phyloP scores from a whole-genome alignment of 2,329 filamentous ascomycete genomes.

The Sarocladium kiliense region DNA sequence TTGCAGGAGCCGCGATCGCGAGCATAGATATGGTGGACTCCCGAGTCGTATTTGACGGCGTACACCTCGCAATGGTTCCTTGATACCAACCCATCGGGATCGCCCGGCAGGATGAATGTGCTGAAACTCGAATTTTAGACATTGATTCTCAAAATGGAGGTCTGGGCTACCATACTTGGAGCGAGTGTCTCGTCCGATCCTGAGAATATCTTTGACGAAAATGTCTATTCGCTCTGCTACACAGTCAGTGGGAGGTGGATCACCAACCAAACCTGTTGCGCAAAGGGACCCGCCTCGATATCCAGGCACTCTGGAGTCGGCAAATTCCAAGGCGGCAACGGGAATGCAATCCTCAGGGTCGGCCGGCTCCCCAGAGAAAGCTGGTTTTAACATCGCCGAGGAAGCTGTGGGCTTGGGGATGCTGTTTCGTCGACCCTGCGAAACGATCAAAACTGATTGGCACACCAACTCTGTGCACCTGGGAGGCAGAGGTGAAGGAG shows the following conservation, averaged over 20 bases:
- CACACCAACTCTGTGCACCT: no score
- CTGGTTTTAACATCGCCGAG: not conserved
- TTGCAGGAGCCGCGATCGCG: slow-evolving; percentile 50
- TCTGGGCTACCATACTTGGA: slow-evolving; percentile 26
- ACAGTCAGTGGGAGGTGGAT: slow-evolving; percentile 9
- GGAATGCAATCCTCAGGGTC: not conserved
- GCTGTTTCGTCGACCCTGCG: no score
- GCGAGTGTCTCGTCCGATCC: slow-evolving; percentile 28
- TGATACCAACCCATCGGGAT: slow-evolving; percentile 37
- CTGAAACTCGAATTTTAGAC: slow-evolving; percentile 19
- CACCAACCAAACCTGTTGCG: not conserved
- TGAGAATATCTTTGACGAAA: slow-evolving; percentile 22
- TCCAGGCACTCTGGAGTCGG: not conserved
- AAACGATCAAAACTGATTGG: no score
- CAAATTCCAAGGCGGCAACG: not conserved
- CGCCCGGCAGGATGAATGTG: slow-evolving; percentile 32
- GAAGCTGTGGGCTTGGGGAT: not conserved
- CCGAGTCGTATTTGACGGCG: slow-evolving; percentile 43
- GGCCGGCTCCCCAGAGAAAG: no score
- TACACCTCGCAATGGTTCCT: slow-evolving; percentile 52
- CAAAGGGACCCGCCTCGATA: not conserved
- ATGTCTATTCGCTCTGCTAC: not conserved
- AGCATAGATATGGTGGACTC: slow-evolving; percentile 43
- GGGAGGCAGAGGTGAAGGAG: not conserved
- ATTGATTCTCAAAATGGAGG: not conserved